Conservation (phyloP, 805 yeast species). For the Saturnispora halmiae region DNA sequence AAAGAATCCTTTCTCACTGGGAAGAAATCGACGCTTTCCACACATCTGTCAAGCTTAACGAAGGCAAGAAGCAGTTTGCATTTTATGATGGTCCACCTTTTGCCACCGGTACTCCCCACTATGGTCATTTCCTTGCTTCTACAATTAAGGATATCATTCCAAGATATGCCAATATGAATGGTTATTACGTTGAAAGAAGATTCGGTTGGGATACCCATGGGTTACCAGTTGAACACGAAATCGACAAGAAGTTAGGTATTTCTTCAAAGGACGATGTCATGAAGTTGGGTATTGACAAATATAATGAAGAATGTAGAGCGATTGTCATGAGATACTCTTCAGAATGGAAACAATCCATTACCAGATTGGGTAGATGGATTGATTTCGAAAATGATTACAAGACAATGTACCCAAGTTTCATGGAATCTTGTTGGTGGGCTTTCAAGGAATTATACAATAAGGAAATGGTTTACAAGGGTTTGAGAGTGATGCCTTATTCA, state of each 20-base stretch:
- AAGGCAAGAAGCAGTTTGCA: constrained; percentile 80
- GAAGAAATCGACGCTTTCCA: constrained; percentile 91
- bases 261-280: constrained; percentile 90
- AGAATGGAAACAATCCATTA: constrained; percentile 91
- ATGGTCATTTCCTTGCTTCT: constrained; percentile 94
- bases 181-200: constrained; percentile 90
- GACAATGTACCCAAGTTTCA: constrained; percentile 88
- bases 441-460: constrained; percentile 82
- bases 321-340: constrained; percentile 96
- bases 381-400: constrained; percentile 98
- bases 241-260: constrained; percentile 93
- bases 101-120: constrained; percentile 99
- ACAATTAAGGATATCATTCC: constrained; percentile 97
- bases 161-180: constrained; percentile 96
- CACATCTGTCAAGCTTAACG: constrained; percentile 68
- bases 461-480: constrained; percentile 87
- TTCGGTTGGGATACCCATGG: constrained; percentile 99
- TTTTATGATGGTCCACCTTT: constrained; percentile 99
- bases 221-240: constrained; percentile 95
- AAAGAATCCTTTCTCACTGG: constrained; percentile 73
- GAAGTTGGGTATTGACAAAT: constrained; percentile 87
- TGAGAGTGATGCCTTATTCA: constrained; percentile 97
- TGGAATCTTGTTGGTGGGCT: constrained; percentile 99
- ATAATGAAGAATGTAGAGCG: constrained; percentile 89
- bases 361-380: constrained; percentile 97